Evolutionary conservation across 2,329 filamentous ascomycete species (phyloP), one percentile per base, ranked within the genome.

Genomic region (Botrytis hyacinthi): DNA sequence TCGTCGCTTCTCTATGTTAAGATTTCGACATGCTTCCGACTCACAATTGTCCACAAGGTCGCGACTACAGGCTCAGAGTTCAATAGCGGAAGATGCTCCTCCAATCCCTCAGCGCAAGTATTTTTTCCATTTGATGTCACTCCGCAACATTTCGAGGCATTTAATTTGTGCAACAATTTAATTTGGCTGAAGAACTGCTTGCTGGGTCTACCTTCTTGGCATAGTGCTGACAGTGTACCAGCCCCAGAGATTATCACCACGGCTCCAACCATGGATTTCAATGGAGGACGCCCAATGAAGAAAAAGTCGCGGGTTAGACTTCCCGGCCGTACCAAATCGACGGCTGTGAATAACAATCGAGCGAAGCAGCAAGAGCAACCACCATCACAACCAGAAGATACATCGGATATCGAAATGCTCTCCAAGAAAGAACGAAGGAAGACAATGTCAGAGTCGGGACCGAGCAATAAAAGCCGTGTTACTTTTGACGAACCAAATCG

Each of bases 1-100:
- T 78, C 87, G 86, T 74, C 87, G 89, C 75, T 91, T 91, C 80
- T 90, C 88, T 26, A 85, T 97, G 82, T 85, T 97, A 83, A 91
- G 92, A 80, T 94, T 96, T 82, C 92, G 94, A 79, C 95, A 97
- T 87, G 95, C 94, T 75, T 98, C 95, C 14, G 95, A 98, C 83
- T 92, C 94, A 69, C 94, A 98, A 82, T 84, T 98, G 75, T 94
- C 93, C 18, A 85, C 90, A 44, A 89, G 90, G 81, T 91, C 92
- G 70, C 94, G 91, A 81, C 88, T 92, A 78, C 91, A 94, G 73
- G 85, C 85, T 63, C 83, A 84, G 75, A 61, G 60, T 57, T 40
- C 71, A n/a, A 54, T 57, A 46, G 84, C 77, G 86, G 79, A 86
- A 84, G 78, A 83, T n/a, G 70, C 75, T 66, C 89, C 86, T 79